Evolutionary conservation across 768 basidiomycete species (phyloP).

Genomic region (Podaxis sp.): DNA sequence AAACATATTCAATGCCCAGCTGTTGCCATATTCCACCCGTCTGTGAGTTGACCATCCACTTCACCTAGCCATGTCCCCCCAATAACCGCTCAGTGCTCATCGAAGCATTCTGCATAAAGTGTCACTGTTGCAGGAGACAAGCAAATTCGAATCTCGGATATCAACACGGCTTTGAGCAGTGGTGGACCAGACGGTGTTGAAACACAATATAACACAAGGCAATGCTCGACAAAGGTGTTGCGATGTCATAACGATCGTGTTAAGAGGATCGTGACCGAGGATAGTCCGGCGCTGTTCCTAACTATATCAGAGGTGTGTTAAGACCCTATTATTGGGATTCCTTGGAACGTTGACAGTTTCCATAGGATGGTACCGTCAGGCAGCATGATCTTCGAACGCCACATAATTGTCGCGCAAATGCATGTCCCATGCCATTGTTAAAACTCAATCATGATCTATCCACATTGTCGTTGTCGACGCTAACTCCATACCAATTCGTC

Average conservation of each 20-base stretch:
- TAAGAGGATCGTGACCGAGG: constrained; percentile 78
- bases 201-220: constrained; percentile 40
- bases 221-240: constrained; percentile 52
- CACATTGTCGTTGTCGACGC: constrained; percentile 69
- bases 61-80: not conserved
- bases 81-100: constrained; percentile 18
- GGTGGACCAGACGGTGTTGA: constrained; percentile 39
- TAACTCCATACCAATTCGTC: constrained; percentile 82
- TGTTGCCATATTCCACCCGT: constrained; percentile 75
- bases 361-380: constrained; percentile 80
- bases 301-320: constrained; percentile 71
- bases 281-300: constrained; percentile 73
- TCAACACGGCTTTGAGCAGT: constrained; percentile 40
- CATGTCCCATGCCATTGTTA: constrained; percentile 74
- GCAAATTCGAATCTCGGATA: constrained; percentile 78
- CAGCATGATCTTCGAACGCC: constrained; percentile 80
- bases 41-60: constrained; percentile 48
- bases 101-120: constrained; percentile 30
- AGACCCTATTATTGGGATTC: not conserved
- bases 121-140: constrained; percentile 74
- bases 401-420: constrained; percentile 56
- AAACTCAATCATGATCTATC: constrained; percentile 65
- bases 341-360: not conserved
- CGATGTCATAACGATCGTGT: constrained; percentile 71
- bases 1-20: constrained; percentile 84